Percentiles rank a stretch among this genome's conserved stretches.
These are phyloP conservation scores for Aspergillus nidulans DNA, from an alignment of 495 filamentous ascomycete genomes.

Conservation along the genomic window DNA sequence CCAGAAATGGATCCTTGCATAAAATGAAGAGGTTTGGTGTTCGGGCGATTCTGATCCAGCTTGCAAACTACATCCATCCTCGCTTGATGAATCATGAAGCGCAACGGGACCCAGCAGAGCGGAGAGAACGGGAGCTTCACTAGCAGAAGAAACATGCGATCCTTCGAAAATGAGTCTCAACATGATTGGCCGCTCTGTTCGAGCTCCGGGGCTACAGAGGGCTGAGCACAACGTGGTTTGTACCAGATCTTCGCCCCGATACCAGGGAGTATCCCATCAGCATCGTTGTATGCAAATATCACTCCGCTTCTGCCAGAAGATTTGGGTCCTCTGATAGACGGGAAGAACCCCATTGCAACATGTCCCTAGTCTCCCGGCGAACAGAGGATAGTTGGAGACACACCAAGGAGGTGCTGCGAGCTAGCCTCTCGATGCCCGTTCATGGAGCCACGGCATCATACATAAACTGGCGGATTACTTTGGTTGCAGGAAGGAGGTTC, in stretches of 20 bases:
- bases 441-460: slow-evolving; percentile 42
- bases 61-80: not conserved
- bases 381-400: not conserved
- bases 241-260: slow-evolving; percentile 10
- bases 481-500: slow-evolving; percentile 19
- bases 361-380: not conserved
- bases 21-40: slow-evolving; percentile 4
- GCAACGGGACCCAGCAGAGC: slow-evolving; percentile 1
- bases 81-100: not conserved
- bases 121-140: not conserved
- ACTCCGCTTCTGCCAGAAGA: not conserved
- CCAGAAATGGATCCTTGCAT: slow-evolving; percentile 11
- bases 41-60: slow-evolving; percentile 1
- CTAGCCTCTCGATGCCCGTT: slow-evolving; percentile 11
- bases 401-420: slow-evolving; percentile 5
- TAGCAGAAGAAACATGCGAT: not conserved
- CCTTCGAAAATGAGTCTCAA: not conserved
- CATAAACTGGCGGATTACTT: slow-evolving; percentile 24
- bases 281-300: slow-evolving; percentile 15
- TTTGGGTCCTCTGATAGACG: slow-evolving; percentile 6
- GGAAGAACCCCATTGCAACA: not conserved
- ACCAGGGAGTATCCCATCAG: slow-evolving; percentile 4
- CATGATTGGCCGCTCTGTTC: slow-evolving; percentile 4
- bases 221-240: slow-evolving; percentile 11
- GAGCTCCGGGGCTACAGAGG: not conserved